Percentiles rank a stretch among this genome's conserved stretches.
These are phyloP conservation scores for Blastobotrys americana DNA, from an alignment of 805 yeast species.

Conservation along the genomic window DNA sequence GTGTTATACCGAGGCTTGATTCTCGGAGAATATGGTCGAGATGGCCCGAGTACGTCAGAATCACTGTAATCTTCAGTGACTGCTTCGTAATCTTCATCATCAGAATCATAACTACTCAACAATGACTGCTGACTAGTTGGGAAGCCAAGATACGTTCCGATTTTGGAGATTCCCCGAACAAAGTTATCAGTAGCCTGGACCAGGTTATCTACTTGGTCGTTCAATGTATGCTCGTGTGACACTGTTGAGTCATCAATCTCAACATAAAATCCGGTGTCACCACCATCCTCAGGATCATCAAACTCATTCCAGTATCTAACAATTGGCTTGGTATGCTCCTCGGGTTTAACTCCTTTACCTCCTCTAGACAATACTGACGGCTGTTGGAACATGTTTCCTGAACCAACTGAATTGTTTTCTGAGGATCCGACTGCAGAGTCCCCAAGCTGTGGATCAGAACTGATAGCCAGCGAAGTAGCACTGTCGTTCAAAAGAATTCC, in stretches of 20 bases:
- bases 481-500: conserved; percentile 4
- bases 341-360: conserved; percentile 9
- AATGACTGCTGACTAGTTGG: conserved; percentile 4
- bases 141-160: conserved; percentile 14
- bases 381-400: neutral
- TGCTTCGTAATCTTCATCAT: conserved; percentile 10
- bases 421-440: neutral
- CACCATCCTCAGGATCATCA: conserved; percentile 52
- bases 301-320: conserved; percentile 61
- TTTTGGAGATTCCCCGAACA: conserved; percentile 21
- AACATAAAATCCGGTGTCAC: conserved; percentile 34
- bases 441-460: conserved; percentile 4
- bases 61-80: conserved; percentile 9
- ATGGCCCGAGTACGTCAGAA: conserved; percentile 5
- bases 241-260: conserved; percentile 24
- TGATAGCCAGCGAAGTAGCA: neutral
- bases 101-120: conserved; percentile 5
- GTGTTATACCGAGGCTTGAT: conserved; percentile 6
- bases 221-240: conserved; percentile 20
- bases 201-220: conserved; percentile 29
- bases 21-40: conserved; percentile 9
- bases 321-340: conserved; percentile 11
- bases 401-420: conserved; percentile 1
- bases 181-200: conserved; percentile 26
- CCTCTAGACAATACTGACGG: neutral